Conservation (phyloP, 768 basidiomycete species). For the Podaxis sp. region DNA sequence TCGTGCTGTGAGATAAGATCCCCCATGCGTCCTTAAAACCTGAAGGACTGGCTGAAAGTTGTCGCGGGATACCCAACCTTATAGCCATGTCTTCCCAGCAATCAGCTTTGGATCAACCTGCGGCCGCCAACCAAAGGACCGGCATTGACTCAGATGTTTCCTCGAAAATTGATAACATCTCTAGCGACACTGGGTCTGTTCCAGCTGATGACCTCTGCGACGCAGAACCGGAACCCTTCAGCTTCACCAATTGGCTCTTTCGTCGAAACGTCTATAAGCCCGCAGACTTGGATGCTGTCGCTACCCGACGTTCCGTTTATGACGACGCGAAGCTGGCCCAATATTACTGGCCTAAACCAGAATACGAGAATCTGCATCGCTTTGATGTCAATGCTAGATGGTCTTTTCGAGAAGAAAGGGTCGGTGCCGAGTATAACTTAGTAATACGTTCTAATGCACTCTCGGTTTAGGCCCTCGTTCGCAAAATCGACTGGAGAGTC, state of each 20-base stretch:
- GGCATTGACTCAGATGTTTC: neutral
- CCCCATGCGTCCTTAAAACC: neutral
- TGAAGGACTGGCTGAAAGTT: neutral
- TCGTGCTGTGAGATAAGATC: constrained; percentile 1
- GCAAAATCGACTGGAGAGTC: constrained; percentile 60
- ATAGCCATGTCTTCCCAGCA: neutral
- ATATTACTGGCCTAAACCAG: constrained; percentile 44
- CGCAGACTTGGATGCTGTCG: constrained; percentile 32
- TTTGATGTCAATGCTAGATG: constrained; percentile 48
- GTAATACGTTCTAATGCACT: neutral
- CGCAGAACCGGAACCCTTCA: constrained; percentile 31
- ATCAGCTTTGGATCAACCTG: neutral
- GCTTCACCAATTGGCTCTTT: constrained; percentile 30
- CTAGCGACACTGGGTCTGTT: neutral
- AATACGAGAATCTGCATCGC: constrained; percentile 53
- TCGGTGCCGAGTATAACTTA: constrained; percentile 13
- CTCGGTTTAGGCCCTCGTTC: constrained; percentile 34
- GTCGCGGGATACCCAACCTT: neutral
- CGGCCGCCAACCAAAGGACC: neutral
- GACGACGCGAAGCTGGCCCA: constrained; percentile 44
- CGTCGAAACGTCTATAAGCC: constrained; percentile 19
- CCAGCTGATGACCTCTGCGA: constrained; percentile 30
- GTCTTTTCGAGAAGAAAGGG: constrained; percentile 54
- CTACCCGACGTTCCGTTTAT: constrained; percentile 49
- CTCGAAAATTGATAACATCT: neutral